phyloP scores from a whole-genome alignment of 768 basidiomycete genomes.

The Serendipita sp. region DNA sequence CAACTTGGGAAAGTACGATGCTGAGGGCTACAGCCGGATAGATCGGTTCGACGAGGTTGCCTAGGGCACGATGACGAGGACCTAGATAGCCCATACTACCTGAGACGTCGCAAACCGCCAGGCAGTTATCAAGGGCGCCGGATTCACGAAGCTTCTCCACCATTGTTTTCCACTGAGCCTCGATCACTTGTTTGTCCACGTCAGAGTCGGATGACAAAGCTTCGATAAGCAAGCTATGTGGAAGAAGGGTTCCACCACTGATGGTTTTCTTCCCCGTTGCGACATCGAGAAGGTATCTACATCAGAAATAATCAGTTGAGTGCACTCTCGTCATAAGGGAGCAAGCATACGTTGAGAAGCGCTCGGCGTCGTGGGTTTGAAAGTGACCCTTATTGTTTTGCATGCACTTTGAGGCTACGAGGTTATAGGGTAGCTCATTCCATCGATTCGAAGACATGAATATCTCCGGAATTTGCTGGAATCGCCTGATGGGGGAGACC shows the following conservation, averaged over 20 bases:
- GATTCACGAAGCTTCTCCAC: conserved; percentile 36
- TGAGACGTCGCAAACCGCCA: conserved; percentile 62
- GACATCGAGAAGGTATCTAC: conserved; percentile 39
- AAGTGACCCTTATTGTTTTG: conserved; percentile 38
- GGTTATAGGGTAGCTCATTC: conserved; percentile 39
- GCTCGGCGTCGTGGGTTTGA: conserved; percentile 37
- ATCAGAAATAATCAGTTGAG: neutral
- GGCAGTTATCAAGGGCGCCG: conserved; percentile 40
- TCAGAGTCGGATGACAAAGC: conserved; percentile 21
- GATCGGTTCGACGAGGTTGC: conserved; percentile 37
- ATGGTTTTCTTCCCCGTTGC: conserved; percentile 39
- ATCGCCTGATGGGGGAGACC: conserved; percentile 38
- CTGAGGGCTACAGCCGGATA: conserved; percentile 49
- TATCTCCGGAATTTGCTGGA: conserved; percentile 35
- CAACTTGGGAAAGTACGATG: conserved; percentile 44
- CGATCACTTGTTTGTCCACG: conserved; percentile 29
- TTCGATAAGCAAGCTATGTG: conserved; percentile 41
- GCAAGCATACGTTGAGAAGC: conserved; percentile 27
- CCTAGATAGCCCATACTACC: conserved; percentile 45
- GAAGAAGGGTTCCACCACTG: conserved; percentile 51
- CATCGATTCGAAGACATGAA: conserved; percentile 47
- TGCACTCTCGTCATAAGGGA: too few species aligned
- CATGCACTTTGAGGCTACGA: conserved; percentile 52
- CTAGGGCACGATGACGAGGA: neutral
- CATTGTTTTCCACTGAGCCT: conserved; percentile 54